A percentile compares a stretch with the other conserved stretches of the same genome.
Conservation (phyloP, 176 grass and related monocot species). For the Avena sativa region DNA sequence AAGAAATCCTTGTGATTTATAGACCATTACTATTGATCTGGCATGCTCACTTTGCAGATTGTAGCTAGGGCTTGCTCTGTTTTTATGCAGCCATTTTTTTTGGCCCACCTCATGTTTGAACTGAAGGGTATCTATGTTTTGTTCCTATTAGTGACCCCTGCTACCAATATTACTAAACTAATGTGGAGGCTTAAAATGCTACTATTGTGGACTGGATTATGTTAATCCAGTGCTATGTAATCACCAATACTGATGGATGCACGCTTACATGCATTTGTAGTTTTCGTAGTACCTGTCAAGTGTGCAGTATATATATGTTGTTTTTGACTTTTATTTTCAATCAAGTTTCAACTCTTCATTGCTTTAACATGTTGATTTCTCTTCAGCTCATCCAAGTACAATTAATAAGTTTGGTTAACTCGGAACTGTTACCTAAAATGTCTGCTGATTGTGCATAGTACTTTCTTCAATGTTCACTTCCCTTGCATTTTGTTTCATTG, state of each 20-base stretch:
- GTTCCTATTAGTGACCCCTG: background rate
- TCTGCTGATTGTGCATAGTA: background rate
- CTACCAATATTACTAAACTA: conserved; percentile 5
- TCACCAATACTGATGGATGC: background rate
- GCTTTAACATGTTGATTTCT: background rate
- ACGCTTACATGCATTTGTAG: background rate
- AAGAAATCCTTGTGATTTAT: background rate
- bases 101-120: background rate
- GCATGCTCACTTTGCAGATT: background rate
- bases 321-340: background rate
- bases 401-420: background rate
- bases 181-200: background rate
- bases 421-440: background rate
- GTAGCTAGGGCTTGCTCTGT: background rate
- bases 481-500: background rate
- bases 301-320: background rate
- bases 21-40: background rate
- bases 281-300: background rate
- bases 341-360: conserved; percentile 7
- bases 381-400: conserved; percentile 6
- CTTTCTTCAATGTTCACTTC: background rate
- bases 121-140: conserved; percentile 11
- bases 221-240: conserved; percentile 21
- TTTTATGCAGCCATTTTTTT: background rate
- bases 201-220: background rate